Percentiles rank a stretch among this genome's conserved stretches.
These are phyloP conservation scores for Strombidium stylifer DNA, from an alignment of 73 alveolate species.

Conservation along the genomic window DNA sequence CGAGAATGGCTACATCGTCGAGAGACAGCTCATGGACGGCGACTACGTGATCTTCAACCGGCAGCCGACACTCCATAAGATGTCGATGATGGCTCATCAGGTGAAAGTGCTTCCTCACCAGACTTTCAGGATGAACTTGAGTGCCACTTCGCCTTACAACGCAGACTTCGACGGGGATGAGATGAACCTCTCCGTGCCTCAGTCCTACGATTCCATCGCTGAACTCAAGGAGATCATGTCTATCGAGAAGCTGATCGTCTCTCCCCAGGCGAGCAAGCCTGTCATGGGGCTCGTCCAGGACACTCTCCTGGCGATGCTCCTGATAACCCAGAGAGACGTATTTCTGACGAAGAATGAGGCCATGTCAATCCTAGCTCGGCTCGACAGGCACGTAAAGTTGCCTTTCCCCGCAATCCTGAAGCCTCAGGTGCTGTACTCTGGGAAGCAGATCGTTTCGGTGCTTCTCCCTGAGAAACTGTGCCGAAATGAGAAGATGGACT, in stretches of 20 bases:
- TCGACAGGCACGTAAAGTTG: slow-evolving; percentile 90
- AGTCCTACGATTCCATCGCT: slow-evolving; percentile 94
- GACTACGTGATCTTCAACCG: slow-evolving; percentile 99
- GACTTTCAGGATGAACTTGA: slow-evolving; percentile 98
- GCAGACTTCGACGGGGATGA: slow-evolving; percentile 99
- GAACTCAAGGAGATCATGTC: slow-evolving; percentile 96
- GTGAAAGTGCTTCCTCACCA: slow-evolving; percentile 99
- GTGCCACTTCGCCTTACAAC: slow-evolving; percentile 99
- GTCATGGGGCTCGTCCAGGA: slow-evolving; percentile 99
- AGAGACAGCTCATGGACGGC: slow-evolving; percentile 97
- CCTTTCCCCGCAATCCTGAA: slow-evolving; percentile 98
- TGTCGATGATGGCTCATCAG: slow-evolving; percentile 99
- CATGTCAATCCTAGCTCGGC: slow-evolving; percentile 98
- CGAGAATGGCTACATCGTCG: slow-evolving; percentile 94
- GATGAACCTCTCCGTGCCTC: slow-evolving; percentile 99
- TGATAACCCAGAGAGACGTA: slow-evolving; percentile 94
- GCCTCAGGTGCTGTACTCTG: slow-evolving; percentile 99
- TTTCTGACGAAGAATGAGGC: slow-evolving; percentile 89
- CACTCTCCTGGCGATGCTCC: slow-evolving; percentile 91
- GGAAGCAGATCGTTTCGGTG: slow-evolving; percentile 94
- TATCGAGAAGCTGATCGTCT: slow-evolving; percentile 95
- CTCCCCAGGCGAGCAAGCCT: slow-evolving; percentile 98
- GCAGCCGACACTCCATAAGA: slow-evolving; percentile 99
- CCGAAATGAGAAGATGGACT: slow-evolving; percentile 33
- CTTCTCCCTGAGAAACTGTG: slow-evolving; percentile 88